A percentile compares a stretch with the other conserved stretches of the same genome.
phyloP scores from a whole-genome alignment of 108 stramenopile genomes.

The Skeletonema potamos region DNA sequence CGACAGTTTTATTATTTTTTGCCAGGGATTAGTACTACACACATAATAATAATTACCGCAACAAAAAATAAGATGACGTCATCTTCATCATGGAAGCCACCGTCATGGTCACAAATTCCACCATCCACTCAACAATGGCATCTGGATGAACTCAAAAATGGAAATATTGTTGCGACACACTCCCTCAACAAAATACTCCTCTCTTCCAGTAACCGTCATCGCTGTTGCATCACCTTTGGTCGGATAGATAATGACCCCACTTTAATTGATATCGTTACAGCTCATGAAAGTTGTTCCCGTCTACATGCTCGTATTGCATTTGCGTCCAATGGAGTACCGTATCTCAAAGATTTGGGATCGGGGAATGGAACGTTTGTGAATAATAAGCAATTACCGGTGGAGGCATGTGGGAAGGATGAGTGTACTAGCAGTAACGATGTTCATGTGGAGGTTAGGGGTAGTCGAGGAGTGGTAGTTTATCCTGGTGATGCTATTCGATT shows the following conservation, averaged over 20 bases:
- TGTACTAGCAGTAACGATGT: neutral
- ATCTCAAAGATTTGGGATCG: constrained; percentile 67
- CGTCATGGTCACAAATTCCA: constrained; percentile 26
- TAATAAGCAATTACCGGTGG: constrained; percentile 46
- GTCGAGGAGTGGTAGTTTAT: constrained; percentile 69
- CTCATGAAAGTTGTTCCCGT: constrained; percentile 74
- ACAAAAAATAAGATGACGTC: too few relatives aligned
- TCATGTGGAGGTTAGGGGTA: constrained; percentile 34
- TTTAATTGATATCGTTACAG: constrained; percentile 50
- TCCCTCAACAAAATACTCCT: constrained; percentile 17
- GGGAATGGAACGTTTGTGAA: constrained; percentile 79
- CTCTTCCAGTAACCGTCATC: neutral
- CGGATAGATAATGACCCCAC: constrained; percentile 56
- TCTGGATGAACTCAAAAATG: constrained; percentile 47
- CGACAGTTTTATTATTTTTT: too few relatives aligned
- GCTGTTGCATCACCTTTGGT: constrained; percentile 55
- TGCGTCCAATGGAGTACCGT: constrained; percentile 54
- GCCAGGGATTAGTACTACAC: too few relatives aligned
- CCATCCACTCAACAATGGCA: constrained; percentile 21
- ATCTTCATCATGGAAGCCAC: constrained; percentile 19
- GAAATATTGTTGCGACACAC: constrained; percentile 21
- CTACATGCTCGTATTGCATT: constrained; percentile 81
- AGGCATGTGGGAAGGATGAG: constrained; percentile 53
- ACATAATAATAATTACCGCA: too few relatives aligned
- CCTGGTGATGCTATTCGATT: constrained; percentile 73